A percentile compares a stretch with the other conserved stretches of the same genome.
Conservation (phyloP, 305 asterid genomes). For the Withania somnifera region DNA sequence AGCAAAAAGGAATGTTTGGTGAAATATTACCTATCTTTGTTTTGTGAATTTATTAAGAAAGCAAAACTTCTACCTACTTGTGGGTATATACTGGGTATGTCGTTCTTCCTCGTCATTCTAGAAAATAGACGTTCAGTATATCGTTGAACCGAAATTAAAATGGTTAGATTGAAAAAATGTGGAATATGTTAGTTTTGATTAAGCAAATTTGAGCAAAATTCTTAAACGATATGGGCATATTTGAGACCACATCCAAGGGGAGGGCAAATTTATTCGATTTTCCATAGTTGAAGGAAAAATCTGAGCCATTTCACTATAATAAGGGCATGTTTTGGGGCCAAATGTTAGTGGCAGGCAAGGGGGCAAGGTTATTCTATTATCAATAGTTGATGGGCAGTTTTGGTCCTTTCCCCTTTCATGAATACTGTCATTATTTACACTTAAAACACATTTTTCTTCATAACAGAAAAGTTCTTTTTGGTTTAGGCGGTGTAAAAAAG, state of each 20-base stretch:
- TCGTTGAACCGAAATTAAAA: neutral
- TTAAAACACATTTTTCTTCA: neutral
- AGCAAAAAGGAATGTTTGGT: neutral
- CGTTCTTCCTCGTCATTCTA: neutral
- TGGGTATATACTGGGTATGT: no score
- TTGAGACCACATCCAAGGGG: neutral
- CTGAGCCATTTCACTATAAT: no score
- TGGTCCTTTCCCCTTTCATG: neutral
- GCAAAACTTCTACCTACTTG: neutral
- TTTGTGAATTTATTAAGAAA: neutral
- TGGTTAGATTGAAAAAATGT: neutral
- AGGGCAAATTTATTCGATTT: neutral
- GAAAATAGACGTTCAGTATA: neutral
- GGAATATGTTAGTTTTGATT: neutral
- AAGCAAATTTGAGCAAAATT: neutral
- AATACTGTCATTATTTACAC: neutral
- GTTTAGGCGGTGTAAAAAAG: neutral
- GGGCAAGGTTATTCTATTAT: neutral
- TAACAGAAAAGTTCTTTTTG: neutral
- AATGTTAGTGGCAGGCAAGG: no score
- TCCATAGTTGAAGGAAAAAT: no score
- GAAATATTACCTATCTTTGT: neutral
- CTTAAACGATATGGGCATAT: neutral
- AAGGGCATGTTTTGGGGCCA: no score
- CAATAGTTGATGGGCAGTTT: neutral